Base-by-base conservation (phyloP, 1,284 basidiomycete species). In the Peniophora sp. region DNA sequence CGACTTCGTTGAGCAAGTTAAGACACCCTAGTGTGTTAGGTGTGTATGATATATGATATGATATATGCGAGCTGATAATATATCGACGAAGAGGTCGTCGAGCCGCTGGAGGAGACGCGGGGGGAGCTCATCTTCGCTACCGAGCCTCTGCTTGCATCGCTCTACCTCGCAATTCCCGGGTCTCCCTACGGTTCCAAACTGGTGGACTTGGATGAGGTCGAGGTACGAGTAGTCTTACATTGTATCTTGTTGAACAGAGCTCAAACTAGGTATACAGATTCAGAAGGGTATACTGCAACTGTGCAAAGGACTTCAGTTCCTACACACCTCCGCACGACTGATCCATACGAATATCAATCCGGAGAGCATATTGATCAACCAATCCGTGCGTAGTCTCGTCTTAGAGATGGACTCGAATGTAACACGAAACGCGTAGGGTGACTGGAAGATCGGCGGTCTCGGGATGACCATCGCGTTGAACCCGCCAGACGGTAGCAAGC, bases 391-490 rank as follows among this genome's bases (percentile, higher is more conserved):
- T 76, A 11, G 14, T 19, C 17, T 20, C 36, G 38, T 22, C 3
- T 10, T 36, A 32, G 50, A n/a, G 52, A 6, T 12, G 5, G 27
- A 32, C 27, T 32, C 5, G 6, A 8, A 41, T 41, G 39, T 53
- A 49, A n/a, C n/a, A n/a, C n/a, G n/a, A n/a, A n/a, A n/a, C n/a
- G n/a, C n/a, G n/a, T 56, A 97, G 90, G 96, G 97, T 35, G 96
- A 99, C 67, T 99, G 96, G 96, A 99, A 98, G 70, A 78, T 99
- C 47, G 86, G 89, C 14, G 95, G 94, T 0, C 78, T 98, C 43
- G 91, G 89, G 3, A 74, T 95, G 49, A 92, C 92, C 0, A 93
- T 95, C 16, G 79, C 90, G 1, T 72, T 98, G 2, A 70, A 80
- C 34, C 72, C 77, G 27, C 69, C 85, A 1, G 83, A 89, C 55